Evolutionary conservation across 2,329 filamentous ascomycete species (phyloP).

Genomic region (Claviceps quebecensis): DNA sequence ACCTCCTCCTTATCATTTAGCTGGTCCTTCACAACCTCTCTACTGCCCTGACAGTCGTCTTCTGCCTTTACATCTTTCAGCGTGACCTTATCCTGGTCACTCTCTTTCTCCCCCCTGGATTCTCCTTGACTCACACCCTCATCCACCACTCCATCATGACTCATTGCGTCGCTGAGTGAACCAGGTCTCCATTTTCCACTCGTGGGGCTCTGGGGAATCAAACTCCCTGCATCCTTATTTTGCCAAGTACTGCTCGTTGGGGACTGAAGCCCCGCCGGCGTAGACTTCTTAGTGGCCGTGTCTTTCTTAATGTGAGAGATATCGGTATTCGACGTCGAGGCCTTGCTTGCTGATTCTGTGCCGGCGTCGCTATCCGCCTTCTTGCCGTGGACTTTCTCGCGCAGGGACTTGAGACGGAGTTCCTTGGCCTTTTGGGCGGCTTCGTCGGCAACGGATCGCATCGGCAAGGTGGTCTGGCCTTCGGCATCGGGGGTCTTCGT

Average conservation of each 20-base stretch:
- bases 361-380: slow-evolving; percentile 13
- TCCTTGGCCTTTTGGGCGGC: slow-evolving; percentile 51
- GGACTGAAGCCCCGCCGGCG: slow-evolving; percentile 17
- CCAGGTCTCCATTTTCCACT: slow-evolving; percentile 6
- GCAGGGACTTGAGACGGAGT: slow-evolving; percentile 36
- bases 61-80: slow-evolving; percentile 13
- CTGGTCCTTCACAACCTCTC: too few species aligned
- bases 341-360: neutral
- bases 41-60: slow-evolving; percentile 14
- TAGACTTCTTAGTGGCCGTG: slow-evolving; percentile 4
- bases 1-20: too few species aligned
- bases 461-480: slow-evolving; percentile 21
- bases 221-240: neutral
- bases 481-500: slow-evolving; percentile 12
- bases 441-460: slow-evolving; percentile 48
- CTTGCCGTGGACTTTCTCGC: slow-evolving; percentile 41
- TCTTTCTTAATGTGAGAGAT: slow-evolving; percentile 1
- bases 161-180: slow-evolving; percentile 14
- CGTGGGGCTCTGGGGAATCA: slow-evolving; percentile 9
- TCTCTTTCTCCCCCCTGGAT: slow-evolving; percentile 19
- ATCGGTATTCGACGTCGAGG: neutral
- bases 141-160: slow-evolving; percentile 10
- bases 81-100: slow-evolving; percentile 24
- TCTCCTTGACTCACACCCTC: slow-evolving; percentile 20
- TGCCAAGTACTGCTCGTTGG: slow-evolving; percentile 6